Conservation (phyloP, 805 yeast genomes). For the Wickerhamomyces silvicola region DNA sequence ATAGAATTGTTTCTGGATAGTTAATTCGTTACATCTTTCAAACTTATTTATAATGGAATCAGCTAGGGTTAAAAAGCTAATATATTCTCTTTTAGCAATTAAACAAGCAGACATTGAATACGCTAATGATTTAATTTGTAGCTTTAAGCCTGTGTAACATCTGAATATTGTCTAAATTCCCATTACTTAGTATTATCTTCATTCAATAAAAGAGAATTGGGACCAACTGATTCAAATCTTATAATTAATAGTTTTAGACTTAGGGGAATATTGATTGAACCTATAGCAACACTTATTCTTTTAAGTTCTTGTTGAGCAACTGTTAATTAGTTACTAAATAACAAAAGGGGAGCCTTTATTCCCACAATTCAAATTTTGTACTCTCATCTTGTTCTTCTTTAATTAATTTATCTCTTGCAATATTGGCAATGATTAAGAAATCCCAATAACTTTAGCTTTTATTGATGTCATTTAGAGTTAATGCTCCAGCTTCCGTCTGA, state of each 20-base stretch:
- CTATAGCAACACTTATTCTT: constrained; percentile 16
- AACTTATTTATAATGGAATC: constrained; percentile 10
- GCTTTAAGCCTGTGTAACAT: too few species aligned
- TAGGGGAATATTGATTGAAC: constrained; percentile 12
- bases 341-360: constrained; percentile 14
- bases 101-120: constrained; percentile 19
- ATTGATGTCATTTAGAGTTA: not conserved
- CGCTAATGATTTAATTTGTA: constrained; percentile 12
- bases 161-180: constrained; percentile 9
- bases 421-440: not conserved
- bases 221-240: constrained; percentile 20
- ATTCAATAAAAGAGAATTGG: constrained; percentile 8
- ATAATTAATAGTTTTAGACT: constrained; percentile 16
- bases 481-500: not conserved
- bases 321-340: constrained; percentile 17
- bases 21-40: not conserved
- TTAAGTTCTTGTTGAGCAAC: constrained; percentile 22
- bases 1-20: not conserved
- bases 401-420: not conserved
- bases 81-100: constrained; percentile 24
- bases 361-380: too few species aligned
- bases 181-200: constrained; percentile 14
- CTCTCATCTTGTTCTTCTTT: too few species aligned
- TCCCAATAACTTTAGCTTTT: not conserved
- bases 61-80: constrained; percentile 19